phyloP scores from a whole-genome alignment of 805 yeast species.

The Candida chilensis region DNA sequence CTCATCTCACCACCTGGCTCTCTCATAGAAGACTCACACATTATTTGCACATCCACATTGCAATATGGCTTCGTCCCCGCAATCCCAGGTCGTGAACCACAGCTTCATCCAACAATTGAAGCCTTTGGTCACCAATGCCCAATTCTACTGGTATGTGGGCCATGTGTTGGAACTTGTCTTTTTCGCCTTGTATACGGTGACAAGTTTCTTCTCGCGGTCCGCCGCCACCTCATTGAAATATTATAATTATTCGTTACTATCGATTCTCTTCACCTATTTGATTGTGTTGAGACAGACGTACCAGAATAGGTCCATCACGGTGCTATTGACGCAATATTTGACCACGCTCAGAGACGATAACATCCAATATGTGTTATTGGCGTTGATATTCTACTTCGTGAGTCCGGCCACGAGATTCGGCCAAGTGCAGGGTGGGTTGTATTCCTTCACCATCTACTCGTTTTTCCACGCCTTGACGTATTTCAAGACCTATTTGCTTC shows the following conservation, averaged over 20 bases:
- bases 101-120: no score
- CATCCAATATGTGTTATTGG: conserved; percentile 25
- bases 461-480: conserved; percentile 26
- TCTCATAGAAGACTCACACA: no score
- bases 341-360: conserved; percentile 28
- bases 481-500: conserved; percentile 24
- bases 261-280: conserved; percentile 49
- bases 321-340: conserved; percentile 12
- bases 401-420: conserved; percentile 22
- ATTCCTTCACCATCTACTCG: conserved; percentile 24
- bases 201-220: conserved; percentile 29
- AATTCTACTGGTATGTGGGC: conserved; percentile 64
- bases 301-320: conserved; percentile 23
- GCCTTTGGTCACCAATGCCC: no score
- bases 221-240: conserved; percentile 17
- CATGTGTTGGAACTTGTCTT: conserved; percentile 41
- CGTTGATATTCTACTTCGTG: conserved; percentile 14
- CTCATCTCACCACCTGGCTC: no score
- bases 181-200: conserved; percentile 26
- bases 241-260: conserved; percentile 33
- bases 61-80: no score
- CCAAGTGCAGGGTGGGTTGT: conserved; percentile 25
- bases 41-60: no score
- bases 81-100: no score
- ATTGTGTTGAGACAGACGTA: conserved; percentile 56